Conservation (phyloP, 2,329 filamentous ascomycete species). For the Apiospora phragmitis region DNA sequence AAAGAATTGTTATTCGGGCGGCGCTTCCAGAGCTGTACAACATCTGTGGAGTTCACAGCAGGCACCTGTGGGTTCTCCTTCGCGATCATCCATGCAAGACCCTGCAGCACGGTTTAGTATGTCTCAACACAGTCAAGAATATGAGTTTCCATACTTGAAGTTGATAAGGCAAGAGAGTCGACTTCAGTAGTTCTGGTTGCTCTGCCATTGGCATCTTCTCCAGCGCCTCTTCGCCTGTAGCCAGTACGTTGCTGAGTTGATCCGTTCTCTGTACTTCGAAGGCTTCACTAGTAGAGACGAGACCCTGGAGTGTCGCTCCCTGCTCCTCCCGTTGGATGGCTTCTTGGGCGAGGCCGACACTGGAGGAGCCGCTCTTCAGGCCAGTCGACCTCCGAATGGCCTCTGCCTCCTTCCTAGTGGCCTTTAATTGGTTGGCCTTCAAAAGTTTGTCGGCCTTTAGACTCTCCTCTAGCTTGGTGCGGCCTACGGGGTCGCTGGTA, state of each 20-base stretch:
- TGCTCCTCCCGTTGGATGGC: constrained; percentile 28
- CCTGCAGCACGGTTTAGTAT: constrained; percentile 46
- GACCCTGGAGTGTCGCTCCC: constrained; percentile 57
- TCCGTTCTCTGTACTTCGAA: constrained; percentile 64
- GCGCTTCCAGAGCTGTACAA: constrained; percentile 78
- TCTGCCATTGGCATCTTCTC: constrained; percentile 70
- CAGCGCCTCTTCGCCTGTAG: constrained; percentile 69
- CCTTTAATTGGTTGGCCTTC: constrained; percentile 54
- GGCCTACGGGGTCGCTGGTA: constrained; percentile 53
- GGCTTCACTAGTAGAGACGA: constrained; percentile 65
- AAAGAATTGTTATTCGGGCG: constrained; percentile 42
- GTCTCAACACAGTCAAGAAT: background rate
- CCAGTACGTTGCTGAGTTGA: constrained; percentile 68
- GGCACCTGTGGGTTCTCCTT: constrained; percentile 74
- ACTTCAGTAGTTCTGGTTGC: constrained; percentile 65
- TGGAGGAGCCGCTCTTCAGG: constrained; percentile 32
- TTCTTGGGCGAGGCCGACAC: constrained; percentile 17
- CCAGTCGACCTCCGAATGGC: constrained; percentile 46
- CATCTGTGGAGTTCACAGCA: constrained; percentile 53
- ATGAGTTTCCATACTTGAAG: constrained; percentile 48
- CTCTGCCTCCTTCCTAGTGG: constrained; percentile 54
- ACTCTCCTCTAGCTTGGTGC: constrained; percentile 55
- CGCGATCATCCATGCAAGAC: constrained; percentile 76
- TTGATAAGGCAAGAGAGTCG: constrained; percentile 77
- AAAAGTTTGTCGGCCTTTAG: constrained; percentile 69